Evolutionary conservation across 352 stramenopile genomes (phyloP).

Genomic region (Phytophthora litchii): DNA sequence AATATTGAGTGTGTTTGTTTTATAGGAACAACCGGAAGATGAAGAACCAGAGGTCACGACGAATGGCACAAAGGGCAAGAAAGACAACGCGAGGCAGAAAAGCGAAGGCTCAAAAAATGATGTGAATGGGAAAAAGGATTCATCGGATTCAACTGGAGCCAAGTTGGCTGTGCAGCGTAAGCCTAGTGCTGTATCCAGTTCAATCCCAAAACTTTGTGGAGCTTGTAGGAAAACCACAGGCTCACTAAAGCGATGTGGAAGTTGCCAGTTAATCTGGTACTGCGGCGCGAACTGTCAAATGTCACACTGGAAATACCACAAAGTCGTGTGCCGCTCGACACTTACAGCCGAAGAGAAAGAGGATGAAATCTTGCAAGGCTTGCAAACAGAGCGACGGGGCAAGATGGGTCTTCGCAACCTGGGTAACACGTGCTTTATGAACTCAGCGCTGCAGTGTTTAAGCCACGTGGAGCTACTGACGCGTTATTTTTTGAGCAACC

Average conservation of each 20-base stretch:
- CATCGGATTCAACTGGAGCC: neutral
- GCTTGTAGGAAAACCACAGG: slow-evolving; percentile 55
- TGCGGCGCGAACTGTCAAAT: slow-evolving; percentile 73
- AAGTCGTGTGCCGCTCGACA: slow-evolving; percentile 52
- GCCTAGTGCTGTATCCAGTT: slow-evolving; percentile 28
- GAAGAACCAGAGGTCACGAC: slow-evolving; percentile 27
- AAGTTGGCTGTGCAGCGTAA: slow-evolving; percentile 42
- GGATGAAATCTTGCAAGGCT: slow-evolving; percentile 42
- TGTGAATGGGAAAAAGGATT: slow-evolving; percentile 27
- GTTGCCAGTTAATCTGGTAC: slow-evolving; percentile 82
- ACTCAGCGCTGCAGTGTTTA: slow-evolving; percentile 89
- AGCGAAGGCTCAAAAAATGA: slow-evolving; percentile 11
- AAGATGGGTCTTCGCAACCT: slow-evolving; percentile 83
- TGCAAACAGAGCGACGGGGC: slow-evolving; percentile 61
- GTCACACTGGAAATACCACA: slow-evolving; percentile 87
- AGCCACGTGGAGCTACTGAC: slow-evolving; percentile 93
- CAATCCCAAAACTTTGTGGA: slow-evolving; percentile 66
- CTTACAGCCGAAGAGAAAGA: slow-evolving; percentile 48
- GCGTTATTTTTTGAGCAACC: slow-evolving; percentile 94
- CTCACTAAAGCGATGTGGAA: slow-evolving; percentile 73
- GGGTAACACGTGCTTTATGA: slow-evolving; percentile 87
- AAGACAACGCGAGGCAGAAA: slow-evolving; percentile 10
- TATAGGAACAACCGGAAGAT: slow-evolving; percentile 47
- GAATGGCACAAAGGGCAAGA: slow-evolving; percentile 4
- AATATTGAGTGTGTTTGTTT: neutral